Conservation (phyloP, 306 rosid species). For the Herpetospermum pedunculosum region DNA sequence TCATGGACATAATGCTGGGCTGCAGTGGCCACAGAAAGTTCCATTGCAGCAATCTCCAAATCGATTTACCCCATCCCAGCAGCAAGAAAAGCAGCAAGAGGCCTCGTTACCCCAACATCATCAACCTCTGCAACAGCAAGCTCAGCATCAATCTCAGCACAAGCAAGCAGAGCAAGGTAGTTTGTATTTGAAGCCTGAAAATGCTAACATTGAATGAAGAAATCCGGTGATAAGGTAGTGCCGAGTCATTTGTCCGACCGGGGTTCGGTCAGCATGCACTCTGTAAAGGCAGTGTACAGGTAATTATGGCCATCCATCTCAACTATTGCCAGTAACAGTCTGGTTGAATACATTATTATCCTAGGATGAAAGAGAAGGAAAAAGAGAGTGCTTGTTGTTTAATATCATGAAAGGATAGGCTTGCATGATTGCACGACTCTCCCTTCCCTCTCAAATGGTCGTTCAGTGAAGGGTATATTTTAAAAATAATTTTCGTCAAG, state of each 20-base stretch:
- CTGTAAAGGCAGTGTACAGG: slow-evolving; percentile 81
- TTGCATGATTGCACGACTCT: not conserved
- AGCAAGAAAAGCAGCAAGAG: slow-evolving; percentile 36
- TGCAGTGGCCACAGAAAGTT: slow-evolving; percentile 56
- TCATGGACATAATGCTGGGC: slow-evolving; percentile 61
- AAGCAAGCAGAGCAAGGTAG: slow-evolving; percentile 54
- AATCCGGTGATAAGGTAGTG: slow-evolving; percentile 40
- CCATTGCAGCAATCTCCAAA: slow-evolving; percentile 40
- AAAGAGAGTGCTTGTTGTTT: not conserved
- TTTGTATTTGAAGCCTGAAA: slow-evolving; percentile 46
- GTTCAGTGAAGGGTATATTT: not conserved
- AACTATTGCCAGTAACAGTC: not conserved
- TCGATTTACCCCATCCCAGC: slow-evolving; percentile 40
- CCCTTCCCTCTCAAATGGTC: not conserved
- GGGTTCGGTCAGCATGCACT: slow-evolving; percentile 46
- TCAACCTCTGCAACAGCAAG: slow-evolving; percentile 25
- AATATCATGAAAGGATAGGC: not conserved
- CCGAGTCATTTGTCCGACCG: slow-evolving; percentile 30
- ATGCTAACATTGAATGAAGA: slow-evolving; percentile 59
- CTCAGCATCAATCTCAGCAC: slow-evolving; percentile 53
- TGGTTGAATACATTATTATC: not conserved
- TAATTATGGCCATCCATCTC: slow-evolving; percentile 21
- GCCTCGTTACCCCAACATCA: slow-evolving; percentile 4
- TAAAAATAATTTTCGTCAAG: not conserved
- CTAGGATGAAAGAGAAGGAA: not conserved